These are phyloP conservation scores for Verbena officinalis DNA, from an alignment of 257 asterid genomes.

Conservation along the genomic window DNA sequence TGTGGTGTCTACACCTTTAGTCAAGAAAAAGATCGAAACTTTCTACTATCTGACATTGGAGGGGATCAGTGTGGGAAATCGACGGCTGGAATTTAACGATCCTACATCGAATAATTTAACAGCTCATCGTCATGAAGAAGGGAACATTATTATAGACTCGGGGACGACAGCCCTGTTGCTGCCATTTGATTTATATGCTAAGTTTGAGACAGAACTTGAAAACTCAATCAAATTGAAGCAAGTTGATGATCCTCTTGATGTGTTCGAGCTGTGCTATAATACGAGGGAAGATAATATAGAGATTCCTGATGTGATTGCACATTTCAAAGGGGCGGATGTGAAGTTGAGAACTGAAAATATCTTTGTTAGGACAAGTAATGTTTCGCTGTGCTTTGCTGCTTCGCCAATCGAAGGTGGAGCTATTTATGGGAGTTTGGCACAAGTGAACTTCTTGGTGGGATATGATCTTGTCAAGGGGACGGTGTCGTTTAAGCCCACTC, in stretches of 20 bases:
- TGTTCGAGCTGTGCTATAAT: conserved; percentile 28
- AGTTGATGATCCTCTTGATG: conserved; percentile 18
- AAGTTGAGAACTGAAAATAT: conserved; percentile 26
- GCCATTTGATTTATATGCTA: conserved; percentile 5
- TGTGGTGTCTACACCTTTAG: conserved; percentile 29
- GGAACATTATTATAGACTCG: conserved; percentile 50
- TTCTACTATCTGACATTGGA: conserved; percentile 30
- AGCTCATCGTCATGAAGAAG: background rate
- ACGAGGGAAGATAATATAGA: background rate
- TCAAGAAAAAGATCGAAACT: background rate
- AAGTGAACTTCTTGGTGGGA: conserved; percentile 48
- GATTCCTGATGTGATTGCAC: conserved; percentile 26
- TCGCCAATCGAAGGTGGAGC: background rate
- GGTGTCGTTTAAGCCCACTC: conserved; percentile 41
- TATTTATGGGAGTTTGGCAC: conserved; percentile 50
- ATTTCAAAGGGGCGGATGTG: conserved; percentile 44
- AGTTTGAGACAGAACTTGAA: background rate
- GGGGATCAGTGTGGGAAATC: conserved; percentile 22
- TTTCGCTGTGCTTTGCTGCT: conserved; percentile 32
- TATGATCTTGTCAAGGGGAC: conserved; percentile 39
- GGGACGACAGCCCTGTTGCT: conserved; percentile 44
- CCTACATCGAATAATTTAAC: too few relatives aligned
- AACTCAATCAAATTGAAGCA: conserved; percentile 3
- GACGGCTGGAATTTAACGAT: background rate
- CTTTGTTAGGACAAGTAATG: conserved; percentile 22